Evolutionary conservation across 352 stramenopile species (phyloP), one percentile per base, ranked within the genome.

Genomic region (Phytophthora megakarya): DNA sequence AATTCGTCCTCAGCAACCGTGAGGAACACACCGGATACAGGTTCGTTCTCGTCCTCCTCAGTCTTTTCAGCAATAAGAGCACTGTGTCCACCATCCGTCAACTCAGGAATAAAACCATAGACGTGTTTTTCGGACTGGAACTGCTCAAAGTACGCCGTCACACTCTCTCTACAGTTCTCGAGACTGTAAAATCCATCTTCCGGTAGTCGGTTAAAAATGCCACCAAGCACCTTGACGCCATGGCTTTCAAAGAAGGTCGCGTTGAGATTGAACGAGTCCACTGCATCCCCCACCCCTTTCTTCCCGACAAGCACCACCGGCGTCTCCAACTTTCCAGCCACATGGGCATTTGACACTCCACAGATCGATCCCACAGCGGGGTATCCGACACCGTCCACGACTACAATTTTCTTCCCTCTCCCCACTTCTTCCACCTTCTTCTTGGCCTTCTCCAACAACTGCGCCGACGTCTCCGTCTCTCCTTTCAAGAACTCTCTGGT

Each of bases 221-320:
- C 90, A 22, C 97, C 97, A n/a, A 99, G 76, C 16, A 99, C 96
- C 15, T 84, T 81, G 2, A 99, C 93, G 23, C 88, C 74, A 23
- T 82, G 69, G 43, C 80, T 77, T 62, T 97, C 80, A 70, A 99
- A 99, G 67, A 98, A 99, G 6, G 76, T 90, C 16, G 96, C 94
- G 72, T 99, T 98, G 23, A 99, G 65, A 65, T 99, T 99, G 77
- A 98, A 99, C 25, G 92, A 98, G 75, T 99, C 97, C 8, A 99
- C 89, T 0, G 97, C 97, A 75, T 98, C 93, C 8, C 97, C 97
- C 9, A 99, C 97, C n/a, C 97, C 97, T 52, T 82, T 89, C 65
- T 97, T 98, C 13, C 96, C 96, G 9, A 99, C 93, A 15, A 99
- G 71, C 22, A 99, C 69, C 3, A 99, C 96, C 11, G 92, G 92